Evolutionary conservation across 2,329 filamentous ascomycete genomes (phyloP).

Genomic region (Venturia nashicola): DNA sequence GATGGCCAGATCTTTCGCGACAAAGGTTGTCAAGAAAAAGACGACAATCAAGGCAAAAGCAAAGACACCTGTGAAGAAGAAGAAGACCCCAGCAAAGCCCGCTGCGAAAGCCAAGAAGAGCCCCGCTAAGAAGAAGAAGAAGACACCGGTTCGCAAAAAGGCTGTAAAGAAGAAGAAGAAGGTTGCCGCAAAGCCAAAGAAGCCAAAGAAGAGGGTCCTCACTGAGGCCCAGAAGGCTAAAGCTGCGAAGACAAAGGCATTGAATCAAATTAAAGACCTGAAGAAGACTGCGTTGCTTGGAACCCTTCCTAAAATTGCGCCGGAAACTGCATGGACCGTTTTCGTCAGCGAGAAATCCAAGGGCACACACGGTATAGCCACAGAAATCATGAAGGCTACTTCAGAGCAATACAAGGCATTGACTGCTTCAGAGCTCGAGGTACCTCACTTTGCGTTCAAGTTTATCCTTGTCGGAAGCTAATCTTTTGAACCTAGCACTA

Average conservation of each 20-base stretch:
- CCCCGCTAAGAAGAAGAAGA: constrained; percentile 15
- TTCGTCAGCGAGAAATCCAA: constrained; percentile 19
- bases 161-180: constrained; percentile 11
- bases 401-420: constrained; percentile 17
- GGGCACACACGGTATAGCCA: neutral
- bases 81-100: constrained; percentile 11
- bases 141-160: constrained; percentile 13
- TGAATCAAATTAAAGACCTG: constrained; percentile 18
- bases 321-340: constrained; percentile 15
- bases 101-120: constrained; percentile 12
- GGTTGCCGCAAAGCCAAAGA: constrained; percentile 10
- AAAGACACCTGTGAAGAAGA: constrained; percentile 17
- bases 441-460: constrained; percentile 12
- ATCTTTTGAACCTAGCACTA: constrained; percentile 31
- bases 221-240: constrained; percentile 18
- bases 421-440: constrained; percentile 24
- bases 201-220: constrained; percentile 14
- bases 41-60: constrained; percentile 12
- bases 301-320: constrained; percentile 14
- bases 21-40: neutral
- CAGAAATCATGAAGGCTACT: constrained; percentile 6
- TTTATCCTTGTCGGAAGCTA: constrained; percentile 10
- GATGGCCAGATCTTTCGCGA: neutral
- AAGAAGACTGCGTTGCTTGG: constrained; percentile 25
- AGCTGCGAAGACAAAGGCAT: constrained; percentile 13